Percentiles rank a stretch among this genome's conserved stretches.
Evolutionary conservation across 805 yeast species (phyloP).

Genomic region (Jamesozyma jinghongensis): DNA sequence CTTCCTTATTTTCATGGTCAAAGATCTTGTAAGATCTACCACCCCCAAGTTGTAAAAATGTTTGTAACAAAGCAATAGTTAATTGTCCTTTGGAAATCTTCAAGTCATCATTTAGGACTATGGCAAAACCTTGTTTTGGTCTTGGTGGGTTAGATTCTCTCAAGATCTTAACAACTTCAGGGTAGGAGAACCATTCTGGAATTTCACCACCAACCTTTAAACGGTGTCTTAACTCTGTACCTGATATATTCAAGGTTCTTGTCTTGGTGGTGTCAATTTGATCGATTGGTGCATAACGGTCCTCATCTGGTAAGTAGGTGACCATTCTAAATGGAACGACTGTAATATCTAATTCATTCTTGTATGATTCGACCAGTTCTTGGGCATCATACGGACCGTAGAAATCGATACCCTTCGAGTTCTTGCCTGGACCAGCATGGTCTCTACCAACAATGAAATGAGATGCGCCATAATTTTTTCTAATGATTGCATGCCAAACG

Average conservation of each 20-base stretch:
- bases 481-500: constrained; percentile 94
- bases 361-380: constrained; percentile 66
- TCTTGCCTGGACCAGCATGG: constrained; percentile 93
- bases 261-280: constrained; percentile 64
- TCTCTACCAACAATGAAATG: constrained; percentile 97
- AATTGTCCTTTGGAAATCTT: constrained; percentile 55
- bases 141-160: constrained; percentile 93
- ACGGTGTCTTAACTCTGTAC: constrained; percentile 87
- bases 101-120: constrained; percentile 53
- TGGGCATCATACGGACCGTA: constrained; percentile 98
- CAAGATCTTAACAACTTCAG: constrained; percentile 85
- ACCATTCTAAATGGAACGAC: constrained; percentile 97
- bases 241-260: constrained; percentile 83
- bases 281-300: constrained; percentile 91
- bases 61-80: constrained; percentile 77
- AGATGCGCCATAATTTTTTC: constrained; percentile 93
- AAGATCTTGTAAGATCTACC: constrained; percentile 58
- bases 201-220: constrained; percentile 79
- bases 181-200: constrained; percentile 96
- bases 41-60: constrained; percentile 81
- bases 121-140: constrained; percentile 76
- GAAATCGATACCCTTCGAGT: constrained; percentile 85
- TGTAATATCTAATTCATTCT: constrained; percentile 72
- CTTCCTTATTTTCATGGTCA: constrained; percentile 48
- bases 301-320: constrained; percentile 90